Evolutionary conservation across 805 yeast genomes (phyloP).

Genomic region (Metschnikowia peoriensis): DNA sequence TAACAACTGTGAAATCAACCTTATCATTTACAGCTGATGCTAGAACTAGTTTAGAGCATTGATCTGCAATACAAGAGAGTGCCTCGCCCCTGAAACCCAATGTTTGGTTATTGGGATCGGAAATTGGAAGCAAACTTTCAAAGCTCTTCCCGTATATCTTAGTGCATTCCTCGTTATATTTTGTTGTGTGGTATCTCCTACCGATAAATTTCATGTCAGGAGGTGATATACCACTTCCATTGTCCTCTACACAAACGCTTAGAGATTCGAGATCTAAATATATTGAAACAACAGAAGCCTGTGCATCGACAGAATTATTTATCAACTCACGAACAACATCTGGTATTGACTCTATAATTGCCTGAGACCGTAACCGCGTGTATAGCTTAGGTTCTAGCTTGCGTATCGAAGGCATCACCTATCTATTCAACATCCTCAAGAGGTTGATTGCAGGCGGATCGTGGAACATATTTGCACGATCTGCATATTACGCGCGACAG

Average conservation of each 20-base stretch:
- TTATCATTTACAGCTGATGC: neutral
- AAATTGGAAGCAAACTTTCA: neutral
- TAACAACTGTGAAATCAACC: neutral
- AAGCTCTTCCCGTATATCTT: neutral
- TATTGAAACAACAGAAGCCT: slow-evolving; percentile 40
- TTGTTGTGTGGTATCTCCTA: slow-evolving; percentile 30
- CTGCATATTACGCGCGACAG: neutral
- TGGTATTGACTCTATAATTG: slow-evolving; percentile 31
- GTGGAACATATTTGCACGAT: neutral
- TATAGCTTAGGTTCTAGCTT: neutral
- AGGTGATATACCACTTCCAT: slow-evolving; percentile 67
- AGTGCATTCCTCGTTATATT: neutral
- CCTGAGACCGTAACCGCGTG: slow-evolving; percentile 29
- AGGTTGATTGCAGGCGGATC: neutral
- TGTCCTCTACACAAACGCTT: slow-evolving; percentile 50
- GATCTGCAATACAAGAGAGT: neutral
- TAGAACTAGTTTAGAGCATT: neutral
- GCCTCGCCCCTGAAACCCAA: neutral
- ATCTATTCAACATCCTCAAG: neutral
- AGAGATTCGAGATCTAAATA: slow-evolving; percentile 31
- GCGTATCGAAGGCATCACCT: neutral
- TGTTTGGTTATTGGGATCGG: neutral
- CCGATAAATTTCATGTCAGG: slow-evolving; percentile 51
- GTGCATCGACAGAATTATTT: slow-evolving; percentile 56
- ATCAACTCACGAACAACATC: slow-evolving; percentile 50